Conservation (phyloP, 805 yeast genomes). For the Yarrowia sp. region DNA sequence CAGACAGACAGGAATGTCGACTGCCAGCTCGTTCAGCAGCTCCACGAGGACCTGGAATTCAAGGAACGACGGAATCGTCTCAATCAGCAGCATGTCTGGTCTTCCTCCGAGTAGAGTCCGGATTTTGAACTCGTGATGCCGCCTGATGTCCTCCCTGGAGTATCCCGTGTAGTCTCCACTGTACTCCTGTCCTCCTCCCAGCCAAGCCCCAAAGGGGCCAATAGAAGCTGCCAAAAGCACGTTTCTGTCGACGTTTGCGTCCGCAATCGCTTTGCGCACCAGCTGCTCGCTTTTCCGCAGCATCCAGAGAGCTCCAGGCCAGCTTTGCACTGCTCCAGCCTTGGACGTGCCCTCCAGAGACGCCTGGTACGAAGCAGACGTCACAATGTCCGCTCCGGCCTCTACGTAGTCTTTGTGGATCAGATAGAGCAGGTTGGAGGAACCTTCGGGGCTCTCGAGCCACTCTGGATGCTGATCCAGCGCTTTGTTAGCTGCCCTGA, state of each 20-base stretch:
- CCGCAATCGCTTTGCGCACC: conserved; percentile 35
- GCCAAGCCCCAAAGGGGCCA: conserved; percentile 75
- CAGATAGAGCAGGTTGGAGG: conserved; percentile 46
- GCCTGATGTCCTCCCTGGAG: conserved; percentile 42
- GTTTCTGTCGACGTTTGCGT: conserved; percentile 25
- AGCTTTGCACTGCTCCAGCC: conserved; percentile 13
- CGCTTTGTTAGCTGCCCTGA: background rate
- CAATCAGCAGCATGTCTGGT: conserved; percentile 59
- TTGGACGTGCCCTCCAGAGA: conserved; percentile 44
- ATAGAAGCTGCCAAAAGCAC: conserved; percentile 55
- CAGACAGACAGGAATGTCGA: conserved; percentile 45
- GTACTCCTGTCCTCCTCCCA: conserved; percentile 69
- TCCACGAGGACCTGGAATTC: conserved; percentile 51
- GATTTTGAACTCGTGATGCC: conserved; percentile 53
- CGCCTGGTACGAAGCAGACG: conserved; percentile 62
- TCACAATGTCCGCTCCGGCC: conserved; percentile 55
- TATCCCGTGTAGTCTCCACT: conserved; percentile 60
- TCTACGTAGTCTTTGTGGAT: conserved; percentile 53
- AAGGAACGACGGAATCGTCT: conserved; percentile 63
- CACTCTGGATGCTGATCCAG: background rate
- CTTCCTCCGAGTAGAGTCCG: conserved; percentile 41
- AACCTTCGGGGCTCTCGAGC: conserved; percentile 43
- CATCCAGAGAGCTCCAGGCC: conserved; percentile 29
- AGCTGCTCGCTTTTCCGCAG: conserved; percentile 31
- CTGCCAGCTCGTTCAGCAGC: conserved; percentile 35